Percentiles rank a stretch among this genome's conserved stretches.
Conservation (phyloP, 495 filamentous ascomycete genomes). For the Choiromyces venosus region DNA sequence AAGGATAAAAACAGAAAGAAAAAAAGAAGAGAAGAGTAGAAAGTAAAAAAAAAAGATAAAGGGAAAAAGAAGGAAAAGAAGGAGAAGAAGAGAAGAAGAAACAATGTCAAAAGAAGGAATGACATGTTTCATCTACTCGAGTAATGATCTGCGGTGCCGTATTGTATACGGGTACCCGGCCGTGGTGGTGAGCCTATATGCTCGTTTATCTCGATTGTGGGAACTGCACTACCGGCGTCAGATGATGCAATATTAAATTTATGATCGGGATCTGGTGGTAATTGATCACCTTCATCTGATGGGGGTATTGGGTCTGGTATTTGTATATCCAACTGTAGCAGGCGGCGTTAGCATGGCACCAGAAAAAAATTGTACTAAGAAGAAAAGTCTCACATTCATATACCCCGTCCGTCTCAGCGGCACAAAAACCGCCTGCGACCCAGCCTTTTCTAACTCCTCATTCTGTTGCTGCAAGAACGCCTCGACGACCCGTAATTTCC, state of each 20-base stretch:
- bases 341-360: slow-evolving; percentile 20
- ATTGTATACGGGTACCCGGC: not conserved
- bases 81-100: not conserved
- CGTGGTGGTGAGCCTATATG: not conserved
- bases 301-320: slow-evolving; percentile 61
- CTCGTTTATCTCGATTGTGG: slow-evolving; percentile 21
- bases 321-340: slow-evolving; percentile 65
- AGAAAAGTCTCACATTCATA: slow-evolving; percentile 64
- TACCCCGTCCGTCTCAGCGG: slow-evolving; percentile 77
- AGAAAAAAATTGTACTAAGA: not conserved
- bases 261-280: not conserved
- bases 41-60: not conserved
- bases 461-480: slow-evolving; percentile 79
- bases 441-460: slow-evolving; percentile 53
- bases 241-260: slow-evolving; percentile 16
- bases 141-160: not conserved
- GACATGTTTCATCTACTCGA: not conserved
- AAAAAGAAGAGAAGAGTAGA: not conserved
- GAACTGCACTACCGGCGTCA: slow-evolving; percentile 19
- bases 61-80: too few species aligned
- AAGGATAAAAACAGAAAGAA: not conserved
- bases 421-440: slow-evolving; percentile 59
- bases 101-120: not conserved
- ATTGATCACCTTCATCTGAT: slow-evolving; percentile 18
- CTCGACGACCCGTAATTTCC: slow-evolving; percentile 61